Conservation (phyloP, 108 stramenopile species). For the Bacterosira constricta region DNA sequence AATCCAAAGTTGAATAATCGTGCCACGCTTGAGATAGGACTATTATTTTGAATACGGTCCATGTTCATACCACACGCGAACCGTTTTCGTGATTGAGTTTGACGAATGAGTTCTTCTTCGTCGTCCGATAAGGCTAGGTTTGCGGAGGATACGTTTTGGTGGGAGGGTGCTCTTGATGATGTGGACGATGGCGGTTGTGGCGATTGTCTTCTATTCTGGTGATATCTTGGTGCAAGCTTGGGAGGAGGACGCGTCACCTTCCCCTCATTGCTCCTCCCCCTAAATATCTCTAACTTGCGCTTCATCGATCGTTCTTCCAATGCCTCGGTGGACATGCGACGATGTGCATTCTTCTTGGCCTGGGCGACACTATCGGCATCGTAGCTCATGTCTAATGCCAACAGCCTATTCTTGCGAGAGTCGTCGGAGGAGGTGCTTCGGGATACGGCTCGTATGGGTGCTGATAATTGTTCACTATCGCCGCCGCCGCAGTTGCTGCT, state of each 20-base stretch:
- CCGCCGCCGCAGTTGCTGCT: neutral
- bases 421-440: constrained; percentile 1
- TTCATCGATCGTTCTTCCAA: constrained; percentile 31
- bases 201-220: neutral
- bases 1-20: constrained; percentile 32
- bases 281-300: constrained; percentile 36
- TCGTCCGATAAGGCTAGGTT: constrained; percentile 2
- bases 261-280: neutral
- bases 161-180: no score
- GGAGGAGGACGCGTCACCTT: neutral
- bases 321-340: neutral
- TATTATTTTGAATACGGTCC: neutral
- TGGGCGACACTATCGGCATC: neutral
- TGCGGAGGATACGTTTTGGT: no score
- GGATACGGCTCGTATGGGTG: neutral
- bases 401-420: neutral
- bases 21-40: constrained; percentile 20
- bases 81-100: constrained; percentile 8
- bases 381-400: no score
- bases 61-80: constrained; percentile 16
- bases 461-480: neutral
- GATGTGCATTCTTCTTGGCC: constrained; percentile 6
- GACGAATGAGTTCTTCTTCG: constrained; percentile 22
- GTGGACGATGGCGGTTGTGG: neutral
- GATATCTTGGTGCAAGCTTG: neutral